phyloP scores from a whole-genome alignment of 345 rosid genomes.

The sweet orange (Citrus sinensis) region DNA sequence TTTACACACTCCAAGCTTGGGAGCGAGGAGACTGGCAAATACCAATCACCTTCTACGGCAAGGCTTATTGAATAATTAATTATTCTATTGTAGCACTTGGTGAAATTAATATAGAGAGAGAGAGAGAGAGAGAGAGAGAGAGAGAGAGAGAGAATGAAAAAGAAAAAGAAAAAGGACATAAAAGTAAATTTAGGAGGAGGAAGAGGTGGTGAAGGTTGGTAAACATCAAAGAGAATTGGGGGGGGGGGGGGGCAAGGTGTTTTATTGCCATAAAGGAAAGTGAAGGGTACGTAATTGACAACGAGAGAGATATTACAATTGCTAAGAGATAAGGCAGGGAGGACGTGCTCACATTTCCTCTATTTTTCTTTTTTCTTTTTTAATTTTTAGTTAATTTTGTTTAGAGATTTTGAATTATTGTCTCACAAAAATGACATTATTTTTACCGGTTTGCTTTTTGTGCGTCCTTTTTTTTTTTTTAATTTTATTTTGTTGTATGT shows the following conservation, averaged over 20 bases:
- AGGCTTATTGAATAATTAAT: too few relatives aligned
- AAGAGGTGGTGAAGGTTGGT: conserved; percentile 7
- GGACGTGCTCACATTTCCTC: conserved; percentile 16
- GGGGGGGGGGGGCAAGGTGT: background rate
- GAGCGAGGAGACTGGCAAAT: too few relatives aligned
- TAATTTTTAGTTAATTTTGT: background rate
- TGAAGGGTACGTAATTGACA: conserved; percentile 23
- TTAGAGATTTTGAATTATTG: background rate
- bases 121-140: background rate
- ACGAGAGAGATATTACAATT: background rate
- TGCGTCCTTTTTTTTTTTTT: background rate
- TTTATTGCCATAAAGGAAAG: conserved; percentile 11
- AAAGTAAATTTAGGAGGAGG: background rate
- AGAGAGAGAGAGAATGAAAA: background rate
- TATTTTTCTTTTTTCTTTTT: background rate
- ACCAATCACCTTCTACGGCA: too few relatives aligned
- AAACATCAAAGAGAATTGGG: conserved; percentile 4
- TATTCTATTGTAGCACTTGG: too few relatives aligned
- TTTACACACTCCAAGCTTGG: too few relatives aligned
- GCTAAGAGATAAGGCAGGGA: too few relatives aligned
- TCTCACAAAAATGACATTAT: background rate
- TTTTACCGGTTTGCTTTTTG: conserved; percentile 23
- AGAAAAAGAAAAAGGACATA: background rate
- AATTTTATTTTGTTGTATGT: background rate
- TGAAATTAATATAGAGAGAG: too few relatives aligned